A percentile compares a stretch with the other conserved stretches of the same genome.
phyloP scores from a whole-genome alignment of 1,284 basidiomycete species.

The Sanghuangporus baumii region DNA sequence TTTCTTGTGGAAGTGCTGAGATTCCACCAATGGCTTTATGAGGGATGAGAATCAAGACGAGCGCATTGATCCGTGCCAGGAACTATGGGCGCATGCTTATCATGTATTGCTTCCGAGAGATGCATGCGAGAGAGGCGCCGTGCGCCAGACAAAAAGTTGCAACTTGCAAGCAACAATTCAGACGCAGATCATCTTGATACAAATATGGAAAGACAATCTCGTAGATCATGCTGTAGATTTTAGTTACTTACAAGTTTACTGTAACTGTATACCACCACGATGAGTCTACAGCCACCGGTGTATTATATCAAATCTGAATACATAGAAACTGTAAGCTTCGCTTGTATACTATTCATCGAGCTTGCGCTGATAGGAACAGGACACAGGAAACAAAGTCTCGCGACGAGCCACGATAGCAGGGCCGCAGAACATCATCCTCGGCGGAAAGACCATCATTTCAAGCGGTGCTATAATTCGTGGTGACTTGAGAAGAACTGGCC shows the following conservation, averaged over 20 bases:
- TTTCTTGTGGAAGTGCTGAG: too few species aligned
- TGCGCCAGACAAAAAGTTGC: too few species aligned
- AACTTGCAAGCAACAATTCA: too few species aligned
- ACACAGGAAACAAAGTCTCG: slow-evolving; percentile 91
- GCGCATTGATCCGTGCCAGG: too few species aligned
- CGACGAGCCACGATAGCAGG: slow-evolving; percentile 90
- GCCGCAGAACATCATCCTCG: slow-evolving; percentile 94
- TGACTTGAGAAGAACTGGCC: slow-evolving; percentile 78
- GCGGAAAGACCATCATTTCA: slow-evolving; percentile 95
- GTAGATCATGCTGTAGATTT: too few species aligned
- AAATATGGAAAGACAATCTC: too few species aligned
- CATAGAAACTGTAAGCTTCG: slow-evolving; percentile 26
- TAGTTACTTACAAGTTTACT: neutral
- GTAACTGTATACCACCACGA: neutral
- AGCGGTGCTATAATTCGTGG: slow-evolving; percentile 85
- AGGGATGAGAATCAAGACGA: too few species aligned
- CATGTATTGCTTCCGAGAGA: too few species aligned
- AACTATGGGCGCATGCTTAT: too few species aligned
- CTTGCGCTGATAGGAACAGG: slow-evolving; percentile 32
- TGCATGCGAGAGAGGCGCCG: too few species aligned
- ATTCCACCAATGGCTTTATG: too few species aligned
- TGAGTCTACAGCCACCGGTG: slow-evolving; percentile 18
- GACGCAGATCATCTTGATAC: too few species aligned
- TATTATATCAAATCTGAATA: slow-evolving; percentile 27
- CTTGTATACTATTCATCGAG: neutral